These are phyloP conservation scores for Micractinium conductrix DNA, from an alignment of 139 green algal genomes.

Conservation along the genomic window DNA sequence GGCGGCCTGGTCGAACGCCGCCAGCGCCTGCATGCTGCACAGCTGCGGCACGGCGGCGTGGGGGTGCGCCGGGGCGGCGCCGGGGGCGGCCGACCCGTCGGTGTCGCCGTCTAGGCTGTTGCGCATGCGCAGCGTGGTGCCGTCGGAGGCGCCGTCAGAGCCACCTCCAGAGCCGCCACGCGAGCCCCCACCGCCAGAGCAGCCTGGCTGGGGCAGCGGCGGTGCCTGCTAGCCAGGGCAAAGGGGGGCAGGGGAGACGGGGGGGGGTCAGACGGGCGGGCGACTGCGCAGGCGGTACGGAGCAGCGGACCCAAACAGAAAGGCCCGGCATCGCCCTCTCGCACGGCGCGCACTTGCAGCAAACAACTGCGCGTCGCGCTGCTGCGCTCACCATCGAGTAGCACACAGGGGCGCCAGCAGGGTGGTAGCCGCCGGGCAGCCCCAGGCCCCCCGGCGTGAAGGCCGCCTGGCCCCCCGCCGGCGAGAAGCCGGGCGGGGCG, in stretches of 20 bases:
- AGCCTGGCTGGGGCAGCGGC: neutral
- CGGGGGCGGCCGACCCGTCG: neutral
- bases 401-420: too few relatives aligned
- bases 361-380: too few relatives aligned
- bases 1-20: neutral
- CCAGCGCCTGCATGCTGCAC: neutral
- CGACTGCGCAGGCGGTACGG: too few relatives aligned
- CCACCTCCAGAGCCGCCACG: neutral
- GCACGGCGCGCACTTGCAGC: too few relatives aligned
- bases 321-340: too few relatives aligned
- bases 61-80: neutral
- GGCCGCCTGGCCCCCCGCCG: neutral
- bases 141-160: neutral
- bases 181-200: too few relatives aligned
- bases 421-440: too few relatives aligned
- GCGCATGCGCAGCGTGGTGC: conserved; percentile 23
- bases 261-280: too few relatives aligned
- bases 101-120: conserved; percentile 1
- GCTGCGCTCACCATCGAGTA: too few relatives aligned
- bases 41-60: neutral
- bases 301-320: too few relatives aligned
- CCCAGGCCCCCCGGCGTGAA: too few relatives aligned
- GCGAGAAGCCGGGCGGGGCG: neutral
- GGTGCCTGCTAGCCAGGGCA: neutral
- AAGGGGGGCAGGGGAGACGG: neutral